phyloP scores from a whole-genome alignment of 306 rosid genomes.

The Acacia crassicarpa region DNA sequence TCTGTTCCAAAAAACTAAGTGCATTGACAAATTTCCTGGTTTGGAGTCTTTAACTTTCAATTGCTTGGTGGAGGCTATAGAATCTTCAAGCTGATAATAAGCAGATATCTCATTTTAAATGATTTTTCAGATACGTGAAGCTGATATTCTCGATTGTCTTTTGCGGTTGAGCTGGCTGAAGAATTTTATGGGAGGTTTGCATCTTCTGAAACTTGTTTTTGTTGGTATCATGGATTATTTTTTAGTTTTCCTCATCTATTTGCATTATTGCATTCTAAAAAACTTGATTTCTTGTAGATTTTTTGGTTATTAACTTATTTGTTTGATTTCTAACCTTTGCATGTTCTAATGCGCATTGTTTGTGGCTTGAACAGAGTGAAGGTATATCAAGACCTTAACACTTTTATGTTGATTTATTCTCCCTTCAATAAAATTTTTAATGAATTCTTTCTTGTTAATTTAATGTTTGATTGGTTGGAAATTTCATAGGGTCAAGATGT shows the following conservation, averaged over 20 bases:
- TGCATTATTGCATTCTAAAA: conserved; percentile 5
- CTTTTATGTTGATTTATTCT: conserved; percentile 5
- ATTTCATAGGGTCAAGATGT: conserved; percentile 83
- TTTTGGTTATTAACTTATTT: conserved; percentile 44
- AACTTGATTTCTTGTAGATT: not conserved
- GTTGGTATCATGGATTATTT: conserved; percentile 2
- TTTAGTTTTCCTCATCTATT: conserved; percentile 2
- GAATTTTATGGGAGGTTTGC: conserved; percentile 96
- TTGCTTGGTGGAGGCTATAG: conserved; percentile 23
- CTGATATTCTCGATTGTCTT: conserved; percentile 95
- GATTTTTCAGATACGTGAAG: conserved; percentile 80
- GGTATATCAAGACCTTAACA: conserved; percentile 50
- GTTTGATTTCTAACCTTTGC: conserved; percentile 32
- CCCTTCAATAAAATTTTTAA: not conserved
- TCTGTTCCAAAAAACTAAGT: not conserved
- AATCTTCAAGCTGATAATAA: conserved; percentile 15
- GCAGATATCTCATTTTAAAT: conserved; percentile 2
- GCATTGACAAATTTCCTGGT: not conserved
- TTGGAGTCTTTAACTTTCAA: conserved; percentile 11
- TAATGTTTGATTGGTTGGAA: conserved; percentile 26
- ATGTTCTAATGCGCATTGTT: conserved; percentile 35
- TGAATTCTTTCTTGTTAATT: conserved; percentile 21
- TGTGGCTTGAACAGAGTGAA: conserved; percentile 69
- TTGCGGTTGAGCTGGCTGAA: conserved; percentile 99
- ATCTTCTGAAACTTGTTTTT: conserved; percentile 25